Evolutionary conservation across 805 yeast species (phyloP).

Genomic region (Sugiyamaella floridensis): DNA sequence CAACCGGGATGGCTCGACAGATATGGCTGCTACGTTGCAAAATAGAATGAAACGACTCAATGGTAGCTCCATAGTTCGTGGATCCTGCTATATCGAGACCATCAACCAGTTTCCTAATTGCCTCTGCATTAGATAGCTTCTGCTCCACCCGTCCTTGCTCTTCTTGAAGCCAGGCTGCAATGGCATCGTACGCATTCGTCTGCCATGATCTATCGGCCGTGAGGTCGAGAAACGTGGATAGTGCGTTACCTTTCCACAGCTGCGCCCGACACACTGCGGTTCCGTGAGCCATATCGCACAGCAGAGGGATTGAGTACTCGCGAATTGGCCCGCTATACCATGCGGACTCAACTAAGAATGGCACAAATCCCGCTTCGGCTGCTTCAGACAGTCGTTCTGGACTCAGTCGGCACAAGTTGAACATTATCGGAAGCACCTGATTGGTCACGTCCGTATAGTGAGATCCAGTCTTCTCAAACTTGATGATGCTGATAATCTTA

Average conservation of each 20-base stretch:
- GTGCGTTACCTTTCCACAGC: constrained; percentile 35
- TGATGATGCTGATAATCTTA: constrained; percentile 33
- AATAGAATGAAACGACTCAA: constrained; percentile 18
- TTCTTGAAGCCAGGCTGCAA: constrained; percentile 32
- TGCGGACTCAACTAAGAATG: constrained; percentile 37
- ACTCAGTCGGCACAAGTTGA: constrained; percentile 46
- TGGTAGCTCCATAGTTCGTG: constrained; percentile 13
- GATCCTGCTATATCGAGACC: constrained; percentile 16
- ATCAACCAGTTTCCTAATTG: constrained; percentile 7
- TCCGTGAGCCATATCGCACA: constrained; percentile 48
- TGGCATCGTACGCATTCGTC: constrained; percentile 47
- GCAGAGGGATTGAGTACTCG: constrained; percentile 46
- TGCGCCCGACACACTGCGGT: constrained; percentile 34
- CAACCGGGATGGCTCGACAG: constrained; percentile 9
- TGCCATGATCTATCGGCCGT: constrained; percentile 52
- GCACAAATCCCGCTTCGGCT: constrained; percentile 42
- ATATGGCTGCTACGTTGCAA: constrained; percentile 14
- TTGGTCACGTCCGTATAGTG: constrained; percentile 36
- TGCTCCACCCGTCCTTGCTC: constrained; percentile 20
- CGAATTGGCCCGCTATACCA: constrained; percentile 38
- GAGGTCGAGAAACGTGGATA: constrained; percentile 35
- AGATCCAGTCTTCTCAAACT: constrained; percentile 10
- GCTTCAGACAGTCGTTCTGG: constrained; percentile 40
- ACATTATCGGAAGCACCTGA: constrained; percentile 42
- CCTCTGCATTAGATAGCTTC: constrained; percentile 4